phyloP scores from a whole-genome alignment of 179 eudicot species.

The Vitellaria paradoxa region DNA sequence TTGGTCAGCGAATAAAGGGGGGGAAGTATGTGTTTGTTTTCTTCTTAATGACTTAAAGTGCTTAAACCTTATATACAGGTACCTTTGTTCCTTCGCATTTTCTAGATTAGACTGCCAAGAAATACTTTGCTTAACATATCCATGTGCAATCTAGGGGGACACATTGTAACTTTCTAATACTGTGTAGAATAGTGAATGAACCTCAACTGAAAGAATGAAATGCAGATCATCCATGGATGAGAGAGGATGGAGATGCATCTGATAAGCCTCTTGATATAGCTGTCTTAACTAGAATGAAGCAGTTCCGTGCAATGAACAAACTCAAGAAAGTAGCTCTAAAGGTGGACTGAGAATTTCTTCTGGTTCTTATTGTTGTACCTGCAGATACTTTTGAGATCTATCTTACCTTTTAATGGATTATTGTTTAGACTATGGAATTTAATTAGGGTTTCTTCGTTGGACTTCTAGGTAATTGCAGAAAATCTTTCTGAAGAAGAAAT shows the following conservation, averaged over 20 bases:
- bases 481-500: slow-evolving; percentile 98
- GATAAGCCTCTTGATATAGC: slow-evolving; percentile 97
- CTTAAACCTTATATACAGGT: neutral
- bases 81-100: neutral
- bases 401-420: neutral
- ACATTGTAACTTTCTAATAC: neutral
- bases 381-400: neutral
- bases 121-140: neutral
- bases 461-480: slow-evolving; percentile 86
- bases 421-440: slow-evolving; percentile 4
- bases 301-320: slow-evolving; percentile 99
- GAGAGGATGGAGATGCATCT: slow-evolving; percentile 94
- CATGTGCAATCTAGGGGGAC: neutral
- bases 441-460: slow-evolving; percentile 15
- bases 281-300: slow-evolving; percentile 93
- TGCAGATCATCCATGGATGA: slow-evolving; percentile 98
- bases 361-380: neutral
- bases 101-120: neutral
- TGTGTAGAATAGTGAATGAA: neutral
- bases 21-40: neutral
- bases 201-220: slow-evolving; percentile 17
- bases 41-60: neutral
- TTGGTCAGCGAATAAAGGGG: neutral
- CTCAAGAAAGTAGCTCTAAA: slow-evolving; percentile 94
- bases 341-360: slow-evolving; percentile 36